Conservation (phyloP, 169 alveolate genomes). For the Eimeria necatrix region DNA sequence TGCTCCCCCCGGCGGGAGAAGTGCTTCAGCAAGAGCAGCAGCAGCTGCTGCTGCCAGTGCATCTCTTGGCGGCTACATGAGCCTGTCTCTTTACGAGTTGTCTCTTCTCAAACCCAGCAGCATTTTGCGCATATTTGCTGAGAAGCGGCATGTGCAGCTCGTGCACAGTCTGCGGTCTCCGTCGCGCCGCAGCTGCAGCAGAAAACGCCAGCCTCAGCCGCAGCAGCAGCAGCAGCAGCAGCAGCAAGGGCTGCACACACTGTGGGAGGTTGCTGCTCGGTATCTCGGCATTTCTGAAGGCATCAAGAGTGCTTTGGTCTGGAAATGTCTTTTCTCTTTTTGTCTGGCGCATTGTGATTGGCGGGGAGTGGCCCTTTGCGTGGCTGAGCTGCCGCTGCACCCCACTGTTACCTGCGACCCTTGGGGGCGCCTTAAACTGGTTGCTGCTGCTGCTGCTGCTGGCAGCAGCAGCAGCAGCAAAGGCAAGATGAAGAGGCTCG, state of each 20-base stretch:
- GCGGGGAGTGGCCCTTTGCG: conserved; percentile 84
- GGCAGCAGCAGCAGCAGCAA: conserved; percentile 37
- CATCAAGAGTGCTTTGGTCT: not conserved
- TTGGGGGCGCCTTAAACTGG: conserved; percentile 41
- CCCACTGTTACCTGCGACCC: conserved; percentile 20
- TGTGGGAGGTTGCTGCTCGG: conserved; percentile 49
- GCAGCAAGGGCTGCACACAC: conserved; percentile 23
- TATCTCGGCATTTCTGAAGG: conserved; percentile 33
- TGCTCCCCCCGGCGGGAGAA: not conserved
- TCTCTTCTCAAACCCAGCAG: conserved; percentile 46
- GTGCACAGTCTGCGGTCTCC: conserved; percentile 31
- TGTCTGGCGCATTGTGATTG: conserved; percentile 83
- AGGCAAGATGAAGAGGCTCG: not conserved
- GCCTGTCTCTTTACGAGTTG: conserved; percentile 54
- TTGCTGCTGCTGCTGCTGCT: not conserved
- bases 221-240: conserved; percentile 32
- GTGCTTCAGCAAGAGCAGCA: conserved; percentile 40
- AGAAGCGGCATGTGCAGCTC: conserved; percentile 45
- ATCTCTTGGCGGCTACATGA: conserved; percentile 52
- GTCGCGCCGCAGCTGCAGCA: not conserved
- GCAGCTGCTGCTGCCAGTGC: conserved; percentile 28
- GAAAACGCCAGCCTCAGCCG: not conserved
- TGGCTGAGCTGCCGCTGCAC: conserved; percentile 77
- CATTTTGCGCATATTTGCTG: conserved; percentile 20
- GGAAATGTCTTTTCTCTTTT: conserved; percentile 45